Evolutionary conservation across 2,329 filamentous ascomycete genomes (phyloP).

Genomic region (Annulohypoxylon truncatum): DNA sequence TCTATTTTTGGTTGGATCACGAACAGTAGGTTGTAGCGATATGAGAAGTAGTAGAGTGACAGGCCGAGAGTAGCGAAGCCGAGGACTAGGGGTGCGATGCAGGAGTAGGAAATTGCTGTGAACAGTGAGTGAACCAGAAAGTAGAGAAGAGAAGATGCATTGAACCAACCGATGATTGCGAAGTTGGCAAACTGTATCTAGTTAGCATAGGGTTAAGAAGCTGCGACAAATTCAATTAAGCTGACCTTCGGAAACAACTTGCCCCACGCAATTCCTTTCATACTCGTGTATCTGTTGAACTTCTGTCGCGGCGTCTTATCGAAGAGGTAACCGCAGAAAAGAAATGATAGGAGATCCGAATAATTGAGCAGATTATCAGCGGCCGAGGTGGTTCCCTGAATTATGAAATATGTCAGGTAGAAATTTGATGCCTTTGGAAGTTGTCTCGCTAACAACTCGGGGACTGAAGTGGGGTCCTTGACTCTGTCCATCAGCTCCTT

Average conservation of each 20-base stretch:
- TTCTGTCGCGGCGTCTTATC: slow-evolving; percentile 79
- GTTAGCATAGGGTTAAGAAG: slow-evolving; percentile 17
- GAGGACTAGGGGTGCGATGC: slow-evolving; percentile 78
- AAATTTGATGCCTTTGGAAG: slow-evolving; percentile 80
- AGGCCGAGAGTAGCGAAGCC: slow-evolving; percentile 77
- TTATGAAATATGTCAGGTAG: slow-evolving; percentile 81
- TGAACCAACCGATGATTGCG: slow-evolving; percentile 48
- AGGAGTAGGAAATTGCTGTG: slow-evolving; percentile 73
- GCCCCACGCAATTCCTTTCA: slow-evolving; percentile 74
- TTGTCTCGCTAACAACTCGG: slow-evolving; percentile 67
- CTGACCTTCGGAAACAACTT: slow-evolving; percentile 70
- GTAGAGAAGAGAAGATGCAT: too few species aligned
- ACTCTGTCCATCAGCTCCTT: slow-evolving; percentile 43
- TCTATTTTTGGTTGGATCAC: slow-evolving; percentile 77
- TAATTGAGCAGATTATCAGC: slow-evolving; percentile 73
- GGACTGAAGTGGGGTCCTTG: slow-evolving; percentile 49
- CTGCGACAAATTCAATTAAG: slow-evolving; percentile 49
- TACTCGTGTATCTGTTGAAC: slow-evolving; percentile 71
- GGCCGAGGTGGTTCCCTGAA: slow-evolving; percentile 77
- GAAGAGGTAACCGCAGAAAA: slow-evolving; percentile 71
- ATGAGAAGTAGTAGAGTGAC: slow-evolving; percentile 78
- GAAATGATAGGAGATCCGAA: slow-evolving; percentile 70
- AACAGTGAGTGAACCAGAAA: slow-evolving; percentile 11
- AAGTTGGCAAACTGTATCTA: slow-evolving; percentile 49
- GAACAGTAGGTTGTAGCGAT: slow-evolving; percentile 80